Base-by-base conservation (phyloP, 257 asterid species). In the Oldenlandia corymbosa region DNA sequence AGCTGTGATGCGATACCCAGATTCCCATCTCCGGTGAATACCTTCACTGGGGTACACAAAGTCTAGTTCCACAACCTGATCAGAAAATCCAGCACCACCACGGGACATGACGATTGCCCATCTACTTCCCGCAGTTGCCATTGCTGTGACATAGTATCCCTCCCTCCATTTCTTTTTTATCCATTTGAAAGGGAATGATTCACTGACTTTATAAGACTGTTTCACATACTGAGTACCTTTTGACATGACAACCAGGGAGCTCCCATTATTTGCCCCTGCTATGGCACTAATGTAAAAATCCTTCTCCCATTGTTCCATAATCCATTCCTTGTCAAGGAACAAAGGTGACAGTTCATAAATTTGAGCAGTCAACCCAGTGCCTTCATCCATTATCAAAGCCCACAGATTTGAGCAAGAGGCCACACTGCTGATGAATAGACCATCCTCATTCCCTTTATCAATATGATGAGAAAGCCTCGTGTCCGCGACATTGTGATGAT, bases 381-480 rank as follows among this genome's bases (percentile, higher is more conserved):
- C 95, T 5, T 93, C 95, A 81, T 89, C 97, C 95, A 89, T 81
- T 69, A 89, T 83, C 31, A 89, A 65, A 3, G 97, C 95, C 93
- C 93, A 89, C 16, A 86, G 74, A 68, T 81, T 89, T 56, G 75
- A 81, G 71, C 78, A 75, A 54, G 86, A 86, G 20, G 91, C 80
- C 54, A 86, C 89, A 60, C 88, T 75, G 60, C 95, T 86, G 64
- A 89, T 86, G 68, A 27, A 77, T 39, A 89, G 73, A 70, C 88
- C 91, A 79, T 89, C 97, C 62, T 81, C 86, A 20, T 71, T 76
- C 66, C 95, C 97, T 76, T 82, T 90, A 1, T 78, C 84, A 45
- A 87, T 76, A 80, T 84, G 95, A 78, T 89, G 95, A 31, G 85
- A 21, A 45, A 89, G 84, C 80, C 95, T 84, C 6, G 39, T 47